Base-by-base conservation (phyloP, 345 rosid genomes). In the Excoecaria cochinchinensis region DNA sequence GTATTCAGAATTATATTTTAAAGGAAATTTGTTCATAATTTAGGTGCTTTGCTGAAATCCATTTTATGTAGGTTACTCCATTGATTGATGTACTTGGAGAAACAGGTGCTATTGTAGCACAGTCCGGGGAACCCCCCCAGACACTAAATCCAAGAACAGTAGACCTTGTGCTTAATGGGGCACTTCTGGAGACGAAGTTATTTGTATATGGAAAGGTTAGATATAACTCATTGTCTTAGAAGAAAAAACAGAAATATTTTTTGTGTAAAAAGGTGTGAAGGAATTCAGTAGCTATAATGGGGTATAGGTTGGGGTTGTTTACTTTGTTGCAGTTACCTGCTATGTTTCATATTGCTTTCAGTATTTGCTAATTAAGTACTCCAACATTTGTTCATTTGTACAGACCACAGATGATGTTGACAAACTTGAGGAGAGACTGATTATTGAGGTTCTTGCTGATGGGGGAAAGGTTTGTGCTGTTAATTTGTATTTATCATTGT, bases 401-500 rank as follows among this genome's bases (percentile, higher is more conserved):
- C 87, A 92, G 98, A 82, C 76, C 78, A 88, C 82, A 44, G 90
- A 83, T 68, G 81, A 72, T 51, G 74, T 77, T 67, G 87, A 81
- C 24, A 79, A 82, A 84, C 75, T 36, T 74, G 95, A 89, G 80
- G 98, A 94, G 87, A 82, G 70, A 61, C 79, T 90, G 58, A 86
- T 94, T 85, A 83, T 92, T 67, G 90, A 94, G 84, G 87, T 92
- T 83, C 91, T 87, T 85, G 97, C 97, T 78, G 81, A 87, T 58
- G 97, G 98, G 60, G 98, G 92, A 87, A 92, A 94, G 98, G 98
- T 94, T 83, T 74, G 96, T 83, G 50, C 71, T 62, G 53, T 66
- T 74, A 42, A 36, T 64, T 76, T 57, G 16, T 47, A 55, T 55
- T 25, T 15, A 14, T 38, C 50, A 48, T 67, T 14, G 39, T 6